Conservation (phyloP, 257 asterid genomes). For the Salvia rosmarinus region DNA sequence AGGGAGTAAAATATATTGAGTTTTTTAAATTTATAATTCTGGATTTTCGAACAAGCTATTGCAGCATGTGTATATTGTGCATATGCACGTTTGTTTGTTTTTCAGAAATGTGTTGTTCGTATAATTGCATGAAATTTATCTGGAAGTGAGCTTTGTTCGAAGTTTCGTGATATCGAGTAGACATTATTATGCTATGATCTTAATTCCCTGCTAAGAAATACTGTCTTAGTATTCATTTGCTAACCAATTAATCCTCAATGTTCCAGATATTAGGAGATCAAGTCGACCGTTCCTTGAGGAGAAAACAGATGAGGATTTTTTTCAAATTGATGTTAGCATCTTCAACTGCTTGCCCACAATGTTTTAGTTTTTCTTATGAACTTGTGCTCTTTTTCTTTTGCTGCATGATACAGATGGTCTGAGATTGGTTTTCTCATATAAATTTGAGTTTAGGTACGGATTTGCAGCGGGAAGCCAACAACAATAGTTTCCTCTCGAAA, state of each 20-base stretch:
- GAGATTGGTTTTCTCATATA: not conserved
- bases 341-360: slow-evolving; percentile 10
- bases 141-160: not conserved
- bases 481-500: slow-evolving; percentile 67
- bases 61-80: no score
- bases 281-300: slow-evolving; percentile 72
- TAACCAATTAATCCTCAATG: slow-evolving; percentile 18
- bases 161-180: not conserved
- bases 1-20: no score
- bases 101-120: not conserved
- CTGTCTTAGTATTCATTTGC: slow-evolving; percentile 6
- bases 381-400: slow-evolving; percentile 2
- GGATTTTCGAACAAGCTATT: no score
- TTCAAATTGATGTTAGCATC: slow-evolving; percentile 82
- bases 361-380: slow-evolving; percentile 3
- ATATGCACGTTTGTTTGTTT: no score
- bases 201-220: no score
- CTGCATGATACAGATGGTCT: not conserved
- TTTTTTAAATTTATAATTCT: no score
- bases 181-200: no score
- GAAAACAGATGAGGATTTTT: slow-evolving; percentile 78
- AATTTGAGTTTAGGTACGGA: slow-evolving; percentile 57
- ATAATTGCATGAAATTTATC: not conserved
- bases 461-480: slow-evolving; percentile 81
- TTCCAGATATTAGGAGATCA: slow-evolving; percentile 84